These are phyloP conservation scores for Exobasidium rhododendri DNA, from an alignment of 1,284 basidiomycete species.

Conservation along the genomic window DNA sequence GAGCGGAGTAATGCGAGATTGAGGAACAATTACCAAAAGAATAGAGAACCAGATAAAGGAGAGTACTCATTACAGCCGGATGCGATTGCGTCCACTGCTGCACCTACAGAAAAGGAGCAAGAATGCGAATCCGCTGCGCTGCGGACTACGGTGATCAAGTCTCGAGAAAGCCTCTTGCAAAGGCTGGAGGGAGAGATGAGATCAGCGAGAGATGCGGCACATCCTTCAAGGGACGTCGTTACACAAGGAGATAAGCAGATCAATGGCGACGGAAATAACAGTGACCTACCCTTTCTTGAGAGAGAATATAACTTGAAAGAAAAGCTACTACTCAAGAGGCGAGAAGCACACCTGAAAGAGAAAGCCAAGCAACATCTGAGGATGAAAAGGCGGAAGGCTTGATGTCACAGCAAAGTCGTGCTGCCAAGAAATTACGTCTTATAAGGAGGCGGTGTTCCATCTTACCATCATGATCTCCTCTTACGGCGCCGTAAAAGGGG, in stretches of 20 bases:
- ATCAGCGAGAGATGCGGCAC: not conserved
- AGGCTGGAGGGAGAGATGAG: not conserved
- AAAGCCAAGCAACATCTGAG: no score
- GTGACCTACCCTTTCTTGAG: not conserved
- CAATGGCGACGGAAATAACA: not conserved
- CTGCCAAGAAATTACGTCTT: no score
- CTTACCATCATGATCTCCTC: no score
- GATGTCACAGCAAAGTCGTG: no score
- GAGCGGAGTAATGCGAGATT: not conserved
- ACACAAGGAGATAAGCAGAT: no score
- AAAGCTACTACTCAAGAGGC: not conserved
- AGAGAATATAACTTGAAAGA: not conserved
- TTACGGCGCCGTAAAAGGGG: no score
- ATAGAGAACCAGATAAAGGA: no score
- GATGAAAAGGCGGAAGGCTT: no score
- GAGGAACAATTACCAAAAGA: no score
- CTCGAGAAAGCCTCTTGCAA: not conserved
- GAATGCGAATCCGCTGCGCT: not conserved
- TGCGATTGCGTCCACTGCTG: not conserved
- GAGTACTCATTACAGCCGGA: no score
- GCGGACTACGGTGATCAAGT: not conserved
- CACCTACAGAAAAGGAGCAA: not conserved
- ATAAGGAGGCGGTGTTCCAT: no score
- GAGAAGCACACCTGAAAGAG: not conserved
- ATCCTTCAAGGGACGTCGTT: no score